Evolutionary conservation across 805 yeast species (phyloP).

Genomic region (Ogataea nitratoaversa): DNA sequence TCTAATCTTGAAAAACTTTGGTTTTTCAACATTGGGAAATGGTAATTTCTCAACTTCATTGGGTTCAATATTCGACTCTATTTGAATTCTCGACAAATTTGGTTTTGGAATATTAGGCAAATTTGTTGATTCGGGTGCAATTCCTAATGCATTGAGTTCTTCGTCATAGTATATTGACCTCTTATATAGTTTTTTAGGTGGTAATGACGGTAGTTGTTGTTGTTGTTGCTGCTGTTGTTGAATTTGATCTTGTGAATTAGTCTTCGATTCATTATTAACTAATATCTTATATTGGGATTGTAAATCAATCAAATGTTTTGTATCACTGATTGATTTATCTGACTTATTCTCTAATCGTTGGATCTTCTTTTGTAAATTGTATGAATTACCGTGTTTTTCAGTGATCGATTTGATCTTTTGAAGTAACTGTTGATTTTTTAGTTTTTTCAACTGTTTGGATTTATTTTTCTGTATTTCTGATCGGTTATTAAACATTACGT

Average conservation of each 20-base stretch:
- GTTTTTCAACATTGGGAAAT: conserved; percentile 40
- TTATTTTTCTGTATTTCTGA: conserved; percentile 6
- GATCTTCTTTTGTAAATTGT: conserved; percentile 10
- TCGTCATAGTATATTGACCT: conserved; percentile 60
- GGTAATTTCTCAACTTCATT: conserved; percentile 7
- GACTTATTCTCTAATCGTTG: conserved; percentile 7
- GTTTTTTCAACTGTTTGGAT: conserved; percentile 4
- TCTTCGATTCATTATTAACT: not conserved
- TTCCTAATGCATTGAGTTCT: conserved; percentile 61
- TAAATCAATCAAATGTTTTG: conserved; percentile 14
- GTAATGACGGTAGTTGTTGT: not conserved
- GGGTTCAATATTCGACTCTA: conserved; percentile 5
- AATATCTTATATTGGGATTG: conserved; percentile 12
- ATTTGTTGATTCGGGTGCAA: conserved; percentile 36
- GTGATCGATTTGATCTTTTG: conserved; percentile 6
- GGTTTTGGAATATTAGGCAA: conserved; percentile 31
- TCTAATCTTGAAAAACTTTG: conserved; percentile 41
- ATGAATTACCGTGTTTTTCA: conserved; percentile 7
- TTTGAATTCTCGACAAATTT: conserved; percentile 14
- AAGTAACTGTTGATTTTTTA: conserved; percentile 6
- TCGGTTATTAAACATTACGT: conserved; percentile 2
- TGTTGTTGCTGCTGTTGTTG: not conserved
- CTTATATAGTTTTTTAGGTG: conserved; percentile 35
- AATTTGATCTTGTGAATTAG: not conserved
- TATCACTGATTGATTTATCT: conserved; percentile 12